Base-by-base conservation (phyloP, 768 basidiomycete species). In the Suillus alpinus region DNA sequence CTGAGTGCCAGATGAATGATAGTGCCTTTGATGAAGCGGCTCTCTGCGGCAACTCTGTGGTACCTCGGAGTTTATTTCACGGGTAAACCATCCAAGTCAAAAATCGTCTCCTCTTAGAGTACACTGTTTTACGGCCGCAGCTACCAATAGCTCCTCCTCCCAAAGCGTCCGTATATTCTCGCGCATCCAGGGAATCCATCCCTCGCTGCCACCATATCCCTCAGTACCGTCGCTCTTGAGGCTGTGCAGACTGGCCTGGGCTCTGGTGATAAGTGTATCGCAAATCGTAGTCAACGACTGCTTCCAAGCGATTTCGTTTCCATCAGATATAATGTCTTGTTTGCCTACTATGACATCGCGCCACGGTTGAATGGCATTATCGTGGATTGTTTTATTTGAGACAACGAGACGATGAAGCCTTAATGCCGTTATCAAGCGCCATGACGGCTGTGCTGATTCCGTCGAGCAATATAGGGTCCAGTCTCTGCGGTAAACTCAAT, bases 381-480 rank as follows among this genome's bases (percentile, higher is more conserved):
- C 76, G 51, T 71, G 62, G 10, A 59, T 47, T 59, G 56, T 56
- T 41, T 68, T 57, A 64, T 53, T 64, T 12, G 75, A 62, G 56
- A 80, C 70, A 47, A 81, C 65, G 26, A 85, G 64, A 65, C 87
- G 79, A 69, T 87, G 80, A 39, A 95, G 76, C 57, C 89, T 82
- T 67, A 97, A 76, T 10, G 87, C 83, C 29, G 84, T 78, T 62
- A 94, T 83, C 59, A 95, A 73, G 14, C 92, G 84, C 75, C 88
- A 95, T 1, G 93, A 96, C 0, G 93, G 92, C 65, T 89, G 82
- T 13, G 86, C 85, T 16, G 88, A 82, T 3, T 69, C 66, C 12
- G 87, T 86, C 2, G 78, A 75, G 10, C 77, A 76, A 65, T 94
- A 86, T 29, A 96, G 72, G 1, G 86, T 90, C 88, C 93, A 95